Percentiles rank a stretch among this genome's conserved stretches.
phyloP scores from a whole-genome alignment of 129 eudicot species.

The Sambucus nigra region DNA sequence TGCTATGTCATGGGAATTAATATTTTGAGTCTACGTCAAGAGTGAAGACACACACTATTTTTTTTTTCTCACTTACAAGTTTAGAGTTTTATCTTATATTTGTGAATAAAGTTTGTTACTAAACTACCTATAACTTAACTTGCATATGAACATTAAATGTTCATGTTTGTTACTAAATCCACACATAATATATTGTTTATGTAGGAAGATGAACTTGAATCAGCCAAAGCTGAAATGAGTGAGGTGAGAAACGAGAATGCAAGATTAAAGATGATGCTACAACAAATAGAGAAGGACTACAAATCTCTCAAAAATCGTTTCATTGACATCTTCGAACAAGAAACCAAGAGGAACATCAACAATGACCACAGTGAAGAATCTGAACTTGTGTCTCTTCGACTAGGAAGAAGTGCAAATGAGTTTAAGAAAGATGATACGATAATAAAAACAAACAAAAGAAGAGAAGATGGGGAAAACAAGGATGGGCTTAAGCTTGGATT shows the following conservation, averaged over 20 bases:
- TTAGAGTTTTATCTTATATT: too few species aligned
- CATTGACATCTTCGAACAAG: slow-evolving; percentile 15
- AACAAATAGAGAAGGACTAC: slow-evolving; percentile 40
- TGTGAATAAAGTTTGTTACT: too few species aligned
- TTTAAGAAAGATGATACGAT: slow-evolving; percentile 12
- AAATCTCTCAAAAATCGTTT: slow-evolving; percentile 27
- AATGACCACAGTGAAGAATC: slow-evolving; percentile 8
- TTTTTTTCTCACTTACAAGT: too few species aligned
- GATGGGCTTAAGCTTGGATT: slow-evolving; percentile 28
- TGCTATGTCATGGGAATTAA: too few species aligned
- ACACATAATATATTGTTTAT: too few species aligned
- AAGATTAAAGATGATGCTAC: slow-evolving; percentile 30
- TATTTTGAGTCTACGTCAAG: too few species aligned
- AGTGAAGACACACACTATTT: too few species aligned
- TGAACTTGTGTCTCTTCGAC: slow-evolving; percentile 33
- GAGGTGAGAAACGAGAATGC: slow-evolving; percentile 41
- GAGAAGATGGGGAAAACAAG: slow-evolving; percentile 3
- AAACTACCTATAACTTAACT: too few species aligned
- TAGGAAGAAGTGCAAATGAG: slow-evolving; percentile 19
- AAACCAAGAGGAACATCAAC: slow-evolving; percentile 9
- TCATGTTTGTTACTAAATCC: too few species aligned
- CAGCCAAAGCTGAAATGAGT: slow-evolving; percentile 29
- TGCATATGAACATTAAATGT: too few species aligned
- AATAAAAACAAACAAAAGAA: slow-evolving; percentile 9
- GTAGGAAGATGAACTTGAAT: slow-evolving; percentile 36